Base-by-base conservation (phyloP, 2,329 filamentous ascomycete species). In the Beauveria brongniartii region DNA sequence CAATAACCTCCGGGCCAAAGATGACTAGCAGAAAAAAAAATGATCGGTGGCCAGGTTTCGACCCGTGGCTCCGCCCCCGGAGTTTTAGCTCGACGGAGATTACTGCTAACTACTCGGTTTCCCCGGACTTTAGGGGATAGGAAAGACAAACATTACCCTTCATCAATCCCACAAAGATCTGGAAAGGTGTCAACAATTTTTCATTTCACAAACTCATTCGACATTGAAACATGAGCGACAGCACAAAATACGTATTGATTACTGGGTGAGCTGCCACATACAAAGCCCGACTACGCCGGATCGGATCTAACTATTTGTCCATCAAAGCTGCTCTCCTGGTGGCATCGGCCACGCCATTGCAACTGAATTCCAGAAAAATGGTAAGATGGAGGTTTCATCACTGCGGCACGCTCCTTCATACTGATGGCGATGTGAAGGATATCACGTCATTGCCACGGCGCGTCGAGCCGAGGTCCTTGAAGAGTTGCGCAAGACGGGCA, bases 401-500 rank as follows among this genome's bases (percentile, higher is more conserved):
- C 14, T 37, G 10, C 2, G 34, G 12, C 12, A 37, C 34, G 72
- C 64, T 14, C 8, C 8, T 20, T 14, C 4, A 44, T 46, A 14
- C 62, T 8, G 64, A 70, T 3, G 73, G 16, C 2, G 2, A 41
- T 4, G 1, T 14, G 3, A 0, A 81, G 80, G 79, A 43, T 70
- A 80, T 30, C 78, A 81, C 64, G 82, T 84, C 65, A 83, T 85
- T 62, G 82, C 82, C 0, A 82, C 82, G 1, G 82, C 82, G 16
- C 80, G 83, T 40, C 77, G 78, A 26, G 70, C 73, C 0, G 74
- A 78, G 41, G 77, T 82, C 14, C 73, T 84, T 59, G 65, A 71
- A 37, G 76, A 77, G 1, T 70, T 85, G 43, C 74, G 72, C 4
- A 73, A 70, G 9, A 64, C 76, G 61, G 80, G 80, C 61, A 79